These are phyloP conservation scores for Penicillium dipodomyicola DNA, from an alignment of 495 filamentous ascomycete species.

Conservation along the genomic window DNA sequence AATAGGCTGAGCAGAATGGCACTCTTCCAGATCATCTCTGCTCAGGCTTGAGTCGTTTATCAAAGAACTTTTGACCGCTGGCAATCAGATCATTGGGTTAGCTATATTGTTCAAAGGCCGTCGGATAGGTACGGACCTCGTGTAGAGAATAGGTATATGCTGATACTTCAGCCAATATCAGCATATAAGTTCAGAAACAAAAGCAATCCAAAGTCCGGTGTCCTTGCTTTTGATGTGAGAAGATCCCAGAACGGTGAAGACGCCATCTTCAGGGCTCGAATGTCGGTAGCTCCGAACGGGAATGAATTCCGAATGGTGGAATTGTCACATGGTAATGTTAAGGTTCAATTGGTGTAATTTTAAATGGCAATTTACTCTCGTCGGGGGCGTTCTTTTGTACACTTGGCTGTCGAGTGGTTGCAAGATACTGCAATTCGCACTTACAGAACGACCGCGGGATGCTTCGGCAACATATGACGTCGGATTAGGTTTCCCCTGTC, in stretches of 20 bases:
- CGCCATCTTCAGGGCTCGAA: background rate
- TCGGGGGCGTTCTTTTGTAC: background rate
- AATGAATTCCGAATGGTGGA: background rate
- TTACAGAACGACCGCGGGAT: background rate
- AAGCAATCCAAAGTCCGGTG: background rate
- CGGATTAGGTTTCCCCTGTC: background rate
- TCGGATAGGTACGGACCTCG: background rate
- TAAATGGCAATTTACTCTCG: background rate
- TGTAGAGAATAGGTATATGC: constrained; percentile 5
- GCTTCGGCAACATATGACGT: constrained; percentile 5
- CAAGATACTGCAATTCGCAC: background rate
- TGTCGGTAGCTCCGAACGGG: background rate
- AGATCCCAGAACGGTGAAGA: background rate
- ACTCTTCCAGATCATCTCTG: constrained; percentile 13
- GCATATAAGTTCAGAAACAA: background rate
- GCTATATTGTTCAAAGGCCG: background rate
- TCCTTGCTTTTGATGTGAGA: background rate
- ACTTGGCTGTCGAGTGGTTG: background rate
- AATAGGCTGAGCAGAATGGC: constrained; percentile 17
- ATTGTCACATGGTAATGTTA: constrained; percentile 1
- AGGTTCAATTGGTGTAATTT: background rate
- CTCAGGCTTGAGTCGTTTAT: background rate
- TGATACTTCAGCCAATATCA: background rate
- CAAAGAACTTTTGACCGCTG: background rate
- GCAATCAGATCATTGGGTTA: background rate